phyloP scores from a whole-genome alignment of 495 filamentous ascomycete genomes.

The Sordaria brevicollis region DNA sequence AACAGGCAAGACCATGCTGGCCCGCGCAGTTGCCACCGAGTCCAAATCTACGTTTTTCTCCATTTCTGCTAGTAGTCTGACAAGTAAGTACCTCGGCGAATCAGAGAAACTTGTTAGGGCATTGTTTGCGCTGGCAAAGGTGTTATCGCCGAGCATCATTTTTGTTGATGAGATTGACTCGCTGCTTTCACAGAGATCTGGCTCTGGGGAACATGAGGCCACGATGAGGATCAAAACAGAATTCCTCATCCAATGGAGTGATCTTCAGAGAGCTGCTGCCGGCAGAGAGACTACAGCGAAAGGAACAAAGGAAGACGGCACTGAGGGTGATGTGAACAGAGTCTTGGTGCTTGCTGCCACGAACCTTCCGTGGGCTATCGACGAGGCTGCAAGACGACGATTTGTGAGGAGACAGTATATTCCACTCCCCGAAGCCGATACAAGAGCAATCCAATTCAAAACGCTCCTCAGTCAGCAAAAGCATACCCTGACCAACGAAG shows the following conservation, averaged over 20 bases:
- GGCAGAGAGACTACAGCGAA: slow-evolving; percentile 59
- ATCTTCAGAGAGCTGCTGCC: slow-evolving; percentile 83
- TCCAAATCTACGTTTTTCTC: slow-evolving; percentile 95
- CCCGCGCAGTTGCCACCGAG: slow-evolving; percentile 89
- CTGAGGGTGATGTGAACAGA: slow-evolving; percentile 68
- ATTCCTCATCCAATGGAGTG: slow-evolving; percentile 95
- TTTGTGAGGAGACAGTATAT: slow-evolving; percentile 97
- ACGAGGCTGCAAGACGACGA: slow-evolving; percentile 83
- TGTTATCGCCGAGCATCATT: slow-evolving; percentile 89
- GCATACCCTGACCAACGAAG: slow-evolving; percentile 61
- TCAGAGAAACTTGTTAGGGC: slow-evolving; percentile 94
- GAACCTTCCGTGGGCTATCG: slow-evolving; percentile 96
- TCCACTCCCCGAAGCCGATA: slow-evolving; percentile 76
- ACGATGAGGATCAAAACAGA: slow-evolving; percentile 94
- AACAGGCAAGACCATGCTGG: slow-evolving; percentile 97
- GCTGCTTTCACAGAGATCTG: slow-evolving; percentile 72
- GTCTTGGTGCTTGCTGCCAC: slow-evolving; percentile 94
- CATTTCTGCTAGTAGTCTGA: slow-evolving; percentile 86
- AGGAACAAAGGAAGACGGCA: slow-evolving; percentile 45
- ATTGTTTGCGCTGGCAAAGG: slow-evolving; percentile 81
- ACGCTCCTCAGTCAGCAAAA: slow-evolving; percentile 79
- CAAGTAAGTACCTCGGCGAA: slow-evolving; percentile 93
- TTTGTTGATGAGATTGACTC: slow-evolving; percentile 99
- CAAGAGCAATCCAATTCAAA: slow-evolving; percentile 65
- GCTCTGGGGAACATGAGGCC: slow-evolving; percentile 82